A percentile compares a stretch with the other conserved stretches of the same genome.
phyloP scores from a whole-genome alignment of 2,329 filamentous ascomycete species.

The Penicillium glabrum region DNA sequence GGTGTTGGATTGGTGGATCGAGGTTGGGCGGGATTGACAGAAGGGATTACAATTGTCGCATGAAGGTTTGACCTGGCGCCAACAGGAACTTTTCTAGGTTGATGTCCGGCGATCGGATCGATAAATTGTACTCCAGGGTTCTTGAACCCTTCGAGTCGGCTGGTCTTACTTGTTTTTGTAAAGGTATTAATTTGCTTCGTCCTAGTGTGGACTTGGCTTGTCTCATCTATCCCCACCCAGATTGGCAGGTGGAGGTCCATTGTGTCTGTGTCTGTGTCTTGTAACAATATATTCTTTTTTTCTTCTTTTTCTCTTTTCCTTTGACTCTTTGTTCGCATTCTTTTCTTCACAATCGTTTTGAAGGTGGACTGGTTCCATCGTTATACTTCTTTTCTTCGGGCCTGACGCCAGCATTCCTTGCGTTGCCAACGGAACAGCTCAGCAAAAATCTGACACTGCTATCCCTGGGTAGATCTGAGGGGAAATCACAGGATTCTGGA shows the following conservation, averaged over 20 bases:
- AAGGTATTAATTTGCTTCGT: constrained; percentile 6
- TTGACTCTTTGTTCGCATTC: not conserved
- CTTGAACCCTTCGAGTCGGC: not conserved
- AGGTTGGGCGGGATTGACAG: not conserved
- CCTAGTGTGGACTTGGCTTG: constrained; percentile 13
- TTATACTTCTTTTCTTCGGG: not conserved
- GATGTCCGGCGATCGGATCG: not conserved
- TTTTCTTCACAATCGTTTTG: constrained; percentile 12
- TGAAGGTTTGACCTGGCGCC: not conserved
- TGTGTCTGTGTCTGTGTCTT: constrained; percentile 4
- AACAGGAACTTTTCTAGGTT: not conserved
- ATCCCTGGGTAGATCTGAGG: constrained; percentile 10
- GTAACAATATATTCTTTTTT: constrained; percentile 4
- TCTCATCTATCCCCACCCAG: constrained; percentile 16
- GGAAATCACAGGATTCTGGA: not conserved
- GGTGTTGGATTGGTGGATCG: not conserved
- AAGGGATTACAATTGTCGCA: not conserved
- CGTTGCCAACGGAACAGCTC: constrained; percentile 24
- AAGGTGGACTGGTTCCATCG: constrained; percentile 15
- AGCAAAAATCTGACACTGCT: constrained; percentile 8
- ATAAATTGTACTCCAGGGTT: not conserved
- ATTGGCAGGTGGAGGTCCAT: constrained; percentile 4
- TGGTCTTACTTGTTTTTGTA: constrained; percentile 17
- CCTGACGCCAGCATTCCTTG: constrained; percentile 26
- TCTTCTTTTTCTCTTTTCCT: constrained; percentile 8